Percentiles rank a stretch among this genome's conserved stretches.
These are phyloP conservation scores for Podaxis mareebaensis DNA, from an alignment of 768 basidiomycete species.

Conservation along the genomic window DNA sequence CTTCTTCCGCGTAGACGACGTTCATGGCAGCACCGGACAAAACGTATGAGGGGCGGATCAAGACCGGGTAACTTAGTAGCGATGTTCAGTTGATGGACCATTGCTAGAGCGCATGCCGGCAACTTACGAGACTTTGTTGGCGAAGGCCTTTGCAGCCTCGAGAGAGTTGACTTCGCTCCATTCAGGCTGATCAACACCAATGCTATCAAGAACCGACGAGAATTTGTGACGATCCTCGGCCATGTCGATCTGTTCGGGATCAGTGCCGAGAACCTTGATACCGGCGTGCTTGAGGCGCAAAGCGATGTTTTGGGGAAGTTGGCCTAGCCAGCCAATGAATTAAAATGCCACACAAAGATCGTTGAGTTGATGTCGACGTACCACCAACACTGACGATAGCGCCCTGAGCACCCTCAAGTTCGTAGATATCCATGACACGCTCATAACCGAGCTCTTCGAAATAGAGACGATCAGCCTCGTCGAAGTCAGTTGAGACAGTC, in stretches of 20 bases:
- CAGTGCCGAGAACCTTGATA: slow-evolving; percentile 94
- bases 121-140: slow-evolving; percentile 76
- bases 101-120: background rate
- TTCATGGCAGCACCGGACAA: slow-evolving; percentile 99
- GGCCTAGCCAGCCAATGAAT: slow-evolving; percentile 51
- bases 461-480: slow-evolving; percentile 98
- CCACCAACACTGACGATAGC: slow-evolving; percentile 97
- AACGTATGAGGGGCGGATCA: slow-evolving; percentile 98
- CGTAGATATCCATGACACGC: slow-evolving; percentile 99
- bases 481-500: slow-evolving; percentile 98
- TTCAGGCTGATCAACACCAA: slow-evolving; percentile 95
- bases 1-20: slow-evolving; percentile 90
- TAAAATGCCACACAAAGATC: background rate
- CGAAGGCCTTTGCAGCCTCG: slow-evolving; percentile 90
- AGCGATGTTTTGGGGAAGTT: slow-evolving; percentile 98
- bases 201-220: slow-evolving; percentile 91
- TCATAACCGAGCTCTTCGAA: slow-evolving; percentile 99
- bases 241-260: slow-evolving; percentile 91
- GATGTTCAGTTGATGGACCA: slow-evolving; percentile 2
- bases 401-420: slow-evolving; percentile 89
- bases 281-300: slow-evolving; percentile 88
- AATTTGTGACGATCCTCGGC: slow-evolving; percentile 99
- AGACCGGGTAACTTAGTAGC: slow-evolving; percentile 82
- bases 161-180: slow-evolving; percentile 92
- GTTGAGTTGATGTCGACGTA: slow-evolving; percentile 33